These are phyloP conservation scores for Starmera amethionina DNA, from an alignment of 805 yeast species.

Conservation along the genomic window DNA sequence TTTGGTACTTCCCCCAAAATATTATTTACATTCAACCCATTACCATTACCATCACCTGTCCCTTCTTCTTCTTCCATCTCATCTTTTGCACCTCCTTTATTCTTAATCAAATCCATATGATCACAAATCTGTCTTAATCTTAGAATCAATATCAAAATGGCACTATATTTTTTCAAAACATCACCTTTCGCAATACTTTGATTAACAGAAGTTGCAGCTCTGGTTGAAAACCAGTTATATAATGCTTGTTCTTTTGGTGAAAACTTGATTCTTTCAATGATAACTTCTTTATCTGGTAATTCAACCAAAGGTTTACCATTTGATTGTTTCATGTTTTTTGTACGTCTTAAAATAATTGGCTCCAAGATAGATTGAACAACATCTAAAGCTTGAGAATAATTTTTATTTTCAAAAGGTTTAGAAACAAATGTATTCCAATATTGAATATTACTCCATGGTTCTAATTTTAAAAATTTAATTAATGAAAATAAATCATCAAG, in stretches of 20 bases:
- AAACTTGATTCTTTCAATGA: slow-evolving; percentile 57
- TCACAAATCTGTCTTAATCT: slow-evolving; percentile 85
- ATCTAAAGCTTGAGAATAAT: slow-evolving; percentile 62
- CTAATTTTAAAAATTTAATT: slow-evolving; percentile 63
- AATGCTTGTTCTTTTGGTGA: slow-evolving; percentile 54
- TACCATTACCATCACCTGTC: slow-evolving; percentile 5
- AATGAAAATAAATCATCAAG: slow-evolving; percentile 80
- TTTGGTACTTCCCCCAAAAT: slow-evolving; percentile 8
- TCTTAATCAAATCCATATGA: slow-evolving; percentile 57
- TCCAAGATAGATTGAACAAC: slow-evolving; percentile 80
- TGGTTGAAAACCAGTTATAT: slow-evolving; percentile 57
- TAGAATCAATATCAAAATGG: slow-evolving; percentile 73
- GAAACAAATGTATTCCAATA: slow-evolving; percentile 87
- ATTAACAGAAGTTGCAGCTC: slow-evolving; percentile 54
- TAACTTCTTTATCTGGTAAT: slow-evolving; percentile 67
- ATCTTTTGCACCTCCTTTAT: slow-evolving; percentile 23
- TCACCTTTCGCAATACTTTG: slow-evolving; percentile 57
- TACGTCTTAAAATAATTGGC: slow-evolving; percentile 75
- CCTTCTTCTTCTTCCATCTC: slow-evolving; percentile 43
- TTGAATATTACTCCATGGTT: slow-evolving; percentile 82
- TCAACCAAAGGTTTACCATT: slow-evolving; percentile 68
- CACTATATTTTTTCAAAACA: slow-evolving; percentile 61
- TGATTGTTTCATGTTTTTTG: slow-evolving; percentile 68
- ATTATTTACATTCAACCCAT: background rate
- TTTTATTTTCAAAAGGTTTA: slow-evolving; percentile 68